Base-by-base conservation (phyloP, 2,329 filamentous ascomycete genomes). In the Aspergillus fumigatus region DNA sequence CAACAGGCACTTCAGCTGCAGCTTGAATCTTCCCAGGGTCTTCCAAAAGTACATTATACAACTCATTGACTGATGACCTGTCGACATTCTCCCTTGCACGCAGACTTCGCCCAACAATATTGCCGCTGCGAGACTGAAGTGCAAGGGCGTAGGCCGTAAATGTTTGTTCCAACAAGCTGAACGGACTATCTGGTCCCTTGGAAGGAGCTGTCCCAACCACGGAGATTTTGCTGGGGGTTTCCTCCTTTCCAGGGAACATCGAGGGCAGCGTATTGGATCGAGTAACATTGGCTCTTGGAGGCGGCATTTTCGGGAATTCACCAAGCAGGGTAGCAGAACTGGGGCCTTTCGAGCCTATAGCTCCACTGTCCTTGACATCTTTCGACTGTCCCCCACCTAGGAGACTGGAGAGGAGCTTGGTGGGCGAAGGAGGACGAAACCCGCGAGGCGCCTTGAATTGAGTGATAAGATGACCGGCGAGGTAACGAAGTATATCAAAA, bases 21-120 rank as follows among this genome's bases (percentile, higher is more conserved):
- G 86, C 79, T 53, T 95, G 88, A 61, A 89, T 82, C 66, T 90
- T 91, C 52, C 85, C 88, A 0, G 92, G 90, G 61, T 88, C 88
- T 70, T 96, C 92, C 19, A 96, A 85, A 14, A 97, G 81, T 35
- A 86, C 84, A 69, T 96, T 96, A 75, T 96, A 97, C 1, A 97
- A 79, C 64, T 96, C 91, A 66, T 96, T 96, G 63, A 96, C 88
- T 1, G 84, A 79, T 6, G 93, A 81, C 67, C 92, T 89, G 68
- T 96, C 90, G 2, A 87, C 89, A 27, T 77, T 75, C 10, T 81
- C 79, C 57, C 92, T 83, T 62, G 85, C 87, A 51, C 92, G 83
- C 32, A 97, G 78, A 26, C 85, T 86, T 32, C 88, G 86, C 19
- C 89, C 92, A 19, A 95, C 83, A 56, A 96, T 90, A 66, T 92